Evolutionary conservation across 1,139 yeast genomes (phyloP), one percentile per base, ranked within the genome.

Genomic region (Blastobotrys capitulatus): DNA sequence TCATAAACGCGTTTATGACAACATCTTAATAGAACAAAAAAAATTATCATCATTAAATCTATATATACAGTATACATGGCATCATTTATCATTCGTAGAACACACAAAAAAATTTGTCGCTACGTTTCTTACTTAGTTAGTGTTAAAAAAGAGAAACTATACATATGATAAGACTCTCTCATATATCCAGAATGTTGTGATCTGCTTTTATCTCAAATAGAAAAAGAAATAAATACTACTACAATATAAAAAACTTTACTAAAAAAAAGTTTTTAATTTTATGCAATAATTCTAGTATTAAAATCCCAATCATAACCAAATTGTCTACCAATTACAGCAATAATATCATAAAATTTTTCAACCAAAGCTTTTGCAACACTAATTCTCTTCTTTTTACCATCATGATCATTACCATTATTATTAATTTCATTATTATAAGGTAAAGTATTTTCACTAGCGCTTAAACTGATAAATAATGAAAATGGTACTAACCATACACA

Each of bases 401-500:
- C 68, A 27, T 60, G 62, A 27, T 29, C 44, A 5, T 44, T 47
- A 6, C 27, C 44, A 15, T 22, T 18, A 9, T 29, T 9, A 10
- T 9, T 18, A 20, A 47, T 32, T 20, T 55, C 64, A 27, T 44
- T 43, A 31, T 59, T 55, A 20, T 60, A 73, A 35, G 98, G 98
- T 46, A 92, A 75, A 26, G 86, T 80, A 61, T 88, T 86, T 61
- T 94, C 99, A 54, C 88, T 86, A 6, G 97, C 97, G 64, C 95
- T 86, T 53, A 92, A 75, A 46, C 96, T 85, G 26, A 94, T 92
- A 68, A 94, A 90, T 54, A 94, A 74, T 2, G 96, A 83, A 67
- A 92, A 89, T 31, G 99, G 99, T 40, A 92, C 78, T 53, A 90
- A 76, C 99, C 99, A 92, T 13, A 92, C 83, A 60, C 95, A 83